Base-by-base conservation (phyloP, 495 filamentous ascomycete genomes). In the Cenococcum geophilum region DNA sequence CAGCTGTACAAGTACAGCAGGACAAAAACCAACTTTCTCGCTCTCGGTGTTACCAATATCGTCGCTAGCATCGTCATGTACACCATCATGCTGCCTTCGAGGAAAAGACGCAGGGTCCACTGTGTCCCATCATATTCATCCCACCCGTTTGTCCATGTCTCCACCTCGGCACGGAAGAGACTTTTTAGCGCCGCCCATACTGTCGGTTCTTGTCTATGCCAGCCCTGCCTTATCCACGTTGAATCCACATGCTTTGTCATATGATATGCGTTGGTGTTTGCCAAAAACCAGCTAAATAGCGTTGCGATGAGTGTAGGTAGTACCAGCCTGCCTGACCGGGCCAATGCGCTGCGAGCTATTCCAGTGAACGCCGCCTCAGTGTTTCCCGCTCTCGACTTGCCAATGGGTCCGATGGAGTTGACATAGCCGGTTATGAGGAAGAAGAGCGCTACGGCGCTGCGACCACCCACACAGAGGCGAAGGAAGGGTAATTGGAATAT, bases 341-440 rank as follows among this genome's bases (percentile, higher is more conserved):
- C 61, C 32, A 71, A 49, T 14, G 69, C 57, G 36, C 63, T 69
- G 34, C 58, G 53, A 1, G 67, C 66, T 21, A 71, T 59, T 20
- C 64, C 59, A 1, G 47, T 53, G 52, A 71, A 68, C 4, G 69
- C 69, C 9, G 61, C 60, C 37, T 71, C 69, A 1, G 58, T 65
- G 52, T 69, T 67, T 5, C 67, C 69, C 10, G 69, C 57, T 9
- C 64, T 61, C 14, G 69, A 62, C 47, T 59, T 67, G 12, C 51
- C 60, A 20, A 71, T 64, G n/a, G 69, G 69, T 9, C 67, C 65
- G 20, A 71, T 65, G 3, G 69, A 32, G 59, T 71, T 71, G 14
- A 71, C 69, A 48, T 69, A 71, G 57, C 69, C 69, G 12, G 69
- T 69, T 50, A 71, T 67, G 40, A 71, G 66, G 61, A 71, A 68